A percentile compares a stretch with the other conserved stretches of the same genome.
Conservation (phyloP, 176 grass and related monocot species). For the Lolium rigidum region DNA sequence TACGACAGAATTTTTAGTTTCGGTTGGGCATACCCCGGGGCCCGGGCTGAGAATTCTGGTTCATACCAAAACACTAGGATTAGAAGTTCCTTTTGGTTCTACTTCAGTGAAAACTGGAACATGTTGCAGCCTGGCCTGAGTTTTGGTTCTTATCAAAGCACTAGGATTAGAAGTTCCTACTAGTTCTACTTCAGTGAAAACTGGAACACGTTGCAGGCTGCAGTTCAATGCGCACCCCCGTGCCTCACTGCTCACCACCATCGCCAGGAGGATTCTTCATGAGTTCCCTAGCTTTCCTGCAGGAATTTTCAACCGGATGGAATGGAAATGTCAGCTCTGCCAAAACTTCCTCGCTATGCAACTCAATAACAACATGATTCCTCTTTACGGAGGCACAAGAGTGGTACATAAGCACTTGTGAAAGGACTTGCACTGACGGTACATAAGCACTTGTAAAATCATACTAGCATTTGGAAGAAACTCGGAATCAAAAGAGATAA, state of each 20-base stretch:
- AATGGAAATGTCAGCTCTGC: background rate
- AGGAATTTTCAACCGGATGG: background rate
- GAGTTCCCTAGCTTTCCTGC: constrained; percentile 11
- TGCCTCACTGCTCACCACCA: background rate
- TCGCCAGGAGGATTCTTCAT: background rate
- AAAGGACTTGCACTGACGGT: background rate
- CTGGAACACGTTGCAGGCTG: background rate
- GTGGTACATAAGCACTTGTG: too few species aligned
- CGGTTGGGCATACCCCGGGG: too few species aligned
- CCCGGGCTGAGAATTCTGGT: too few species aligned
- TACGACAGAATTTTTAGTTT: background rate
- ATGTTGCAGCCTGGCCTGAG: background rate
- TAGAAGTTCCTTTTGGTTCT: too few species aligned
- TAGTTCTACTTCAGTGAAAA: background rate
- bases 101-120: too few species aligned
- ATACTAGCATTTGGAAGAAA: background rate
- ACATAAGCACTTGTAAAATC: background rate
- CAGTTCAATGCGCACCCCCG: background rate
- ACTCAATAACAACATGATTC: background rate
- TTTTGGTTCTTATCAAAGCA: background rate
- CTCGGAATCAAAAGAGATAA: background rate
- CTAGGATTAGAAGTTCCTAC: background rate
- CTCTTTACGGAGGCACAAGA: background rate
- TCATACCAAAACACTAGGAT: too few species aligned
- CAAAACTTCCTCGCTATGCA: background rate